These are phyloP conservation scores for Serendipita indica DNA, from an alignment of 768 basidiomycete genomes.

Conservation along the genomic window DNA sequence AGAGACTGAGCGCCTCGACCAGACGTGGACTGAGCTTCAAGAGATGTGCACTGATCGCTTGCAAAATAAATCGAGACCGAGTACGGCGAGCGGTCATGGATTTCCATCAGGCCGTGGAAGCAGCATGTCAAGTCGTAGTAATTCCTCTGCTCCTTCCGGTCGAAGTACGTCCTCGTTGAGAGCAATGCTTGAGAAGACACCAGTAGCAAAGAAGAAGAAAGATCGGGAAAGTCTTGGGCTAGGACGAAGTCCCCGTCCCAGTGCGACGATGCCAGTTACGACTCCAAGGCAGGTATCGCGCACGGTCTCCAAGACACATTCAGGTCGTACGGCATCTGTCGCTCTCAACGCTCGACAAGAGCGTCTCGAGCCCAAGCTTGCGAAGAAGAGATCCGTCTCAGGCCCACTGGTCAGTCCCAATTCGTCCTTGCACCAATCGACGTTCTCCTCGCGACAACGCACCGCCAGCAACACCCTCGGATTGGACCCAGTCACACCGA, in stretches of 20 bases:
- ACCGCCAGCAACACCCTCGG: constrained; percentile 40
- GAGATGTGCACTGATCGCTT: constrained; percentile 67
- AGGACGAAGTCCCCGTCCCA: neutral
- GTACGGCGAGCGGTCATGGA: constrained; percentile 29
- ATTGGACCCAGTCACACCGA: constrained; percentile 27
- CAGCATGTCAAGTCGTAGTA: constrained; percentile 28
- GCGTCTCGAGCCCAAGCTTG: constrained; percentile 30
- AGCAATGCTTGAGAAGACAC: neutral
- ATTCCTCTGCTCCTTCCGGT: constrained; percentile 14
- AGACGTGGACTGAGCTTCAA: constrained; percentile 67
- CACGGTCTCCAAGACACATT: too few species aligned
- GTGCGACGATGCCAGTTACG: constrained; percentile 15
- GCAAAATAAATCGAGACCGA: constrained; percentile 44
- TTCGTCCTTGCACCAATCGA: constrained; percentile 38
- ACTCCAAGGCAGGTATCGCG: constrained; percentile 28
- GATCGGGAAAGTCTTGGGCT: neutral
- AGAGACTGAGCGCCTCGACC: constrained; percentile 52
- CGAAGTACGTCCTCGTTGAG: neutral
- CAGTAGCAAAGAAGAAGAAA: neutral
- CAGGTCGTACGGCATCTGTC: constrained; percentile 19
- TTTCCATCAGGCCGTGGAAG: constrained; percentile 41
- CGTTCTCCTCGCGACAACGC: constrained; percentile 73
- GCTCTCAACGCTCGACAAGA: constrained; percentile 39
- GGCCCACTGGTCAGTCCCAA: constrained; percentile 40
- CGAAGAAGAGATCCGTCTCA: constrained; percentile 43